Percentiles rank a stretch among this genome's conserved stretches.
Evolutionary conservation across 108 stramenopile species (phyloP).

Genomic region (Stephanodiscus minutulus): DNA sequence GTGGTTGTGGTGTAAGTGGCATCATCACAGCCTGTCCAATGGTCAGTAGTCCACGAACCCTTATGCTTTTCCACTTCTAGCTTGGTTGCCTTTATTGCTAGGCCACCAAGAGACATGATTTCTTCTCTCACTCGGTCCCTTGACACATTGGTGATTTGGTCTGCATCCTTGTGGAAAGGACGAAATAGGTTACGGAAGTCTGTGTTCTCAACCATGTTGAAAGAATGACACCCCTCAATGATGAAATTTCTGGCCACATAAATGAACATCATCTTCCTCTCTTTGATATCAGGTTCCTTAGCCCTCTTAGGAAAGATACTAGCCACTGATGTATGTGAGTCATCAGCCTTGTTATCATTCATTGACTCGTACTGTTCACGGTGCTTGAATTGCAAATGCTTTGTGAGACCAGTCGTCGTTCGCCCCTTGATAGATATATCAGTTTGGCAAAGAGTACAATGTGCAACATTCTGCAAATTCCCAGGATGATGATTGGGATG

Average conservation of each 20-base stretch:
- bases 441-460: neutral
- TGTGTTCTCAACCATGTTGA: neutral
- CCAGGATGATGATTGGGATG: no score
- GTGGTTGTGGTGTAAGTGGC: neutral
- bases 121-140: neutral
- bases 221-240: neutral
- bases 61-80: neutral
- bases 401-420: neutral
- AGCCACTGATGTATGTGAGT: neutral
- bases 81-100: neutral
- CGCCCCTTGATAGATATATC: constrained; percentile 1
- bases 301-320: constrained; percentile 1
- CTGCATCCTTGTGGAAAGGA: neutral
- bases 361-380: neutral
- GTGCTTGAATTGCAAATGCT: neutral
- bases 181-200: neutral
- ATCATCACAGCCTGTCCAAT: neutral
- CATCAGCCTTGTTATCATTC: constrained; percentile 1
- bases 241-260: neutral
- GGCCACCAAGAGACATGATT: neutral
- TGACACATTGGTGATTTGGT: neutral
- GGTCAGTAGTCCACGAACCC: neutral
- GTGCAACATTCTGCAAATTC: no score
- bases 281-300: constrained; percentile 2
- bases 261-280: no score